Evolutionary conservation across 2,329 filamentous ascomycete species (phyloP), one percentile per base, ranked within the genome.

Genomic region (Alternaria sp.): DNA sequence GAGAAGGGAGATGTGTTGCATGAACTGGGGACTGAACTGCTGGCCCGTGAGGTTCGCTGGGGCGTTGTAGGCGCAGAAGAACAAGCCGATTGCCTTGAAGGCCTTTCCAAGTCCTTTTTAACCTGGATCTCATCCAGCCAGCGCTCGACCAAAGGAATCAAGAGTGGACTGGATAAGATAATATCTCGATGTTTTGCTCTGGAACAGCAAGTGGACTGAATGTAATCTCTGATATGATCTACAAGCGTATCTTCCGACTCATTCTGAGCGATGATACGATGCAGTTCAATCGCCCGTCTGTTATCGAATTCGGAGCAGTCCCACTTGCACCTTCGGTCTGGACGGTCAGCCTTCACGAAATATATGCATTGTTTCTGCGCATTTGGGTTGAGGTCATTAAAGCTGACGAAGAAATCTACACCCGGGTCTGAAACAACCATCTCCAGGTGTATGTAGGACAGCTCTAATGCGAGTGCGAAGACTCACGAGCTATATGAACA

Each of bases 21-120:
- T 38, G n/a, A 38, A 9, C 36, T 38, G 7, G 16, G n/a, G 2
- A 7, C 5, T 4, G 16, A n/a, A 7, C 7, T 38, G 8, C 16
- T 9, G n/a, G 16, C 0, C 7, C 3, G 6, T 16, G 16, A 38
- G 0, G 36, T 18, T 7, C 36, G 36, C 0, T 9, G 0, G 16
- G 36, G 36, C 16, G 36, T 38, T n/a, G 16, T 38, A n/a, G 16
- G 16, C 6, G 16, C 3, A n/a, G 16, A 38, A 7, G 6, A 18
- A 1, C 5, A 4, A n/a, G n/a, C n/a, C 16, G 36, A 38, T 0
- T 1, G 16, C 1, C 3, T 9, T 18, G 7, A 4, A n/a, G 6
- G 2, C 34, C 1, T 24, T 24, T 0, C 24, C 24, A 7, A 24
- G 6, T 24, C 24, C 24, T 24, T 24, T 0, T 24, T 24, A 7